Evolutionary conservation across 768 basidiomycete species (phyloP).

Genomic region (Candolleomyces aberdarensis): DNA sequence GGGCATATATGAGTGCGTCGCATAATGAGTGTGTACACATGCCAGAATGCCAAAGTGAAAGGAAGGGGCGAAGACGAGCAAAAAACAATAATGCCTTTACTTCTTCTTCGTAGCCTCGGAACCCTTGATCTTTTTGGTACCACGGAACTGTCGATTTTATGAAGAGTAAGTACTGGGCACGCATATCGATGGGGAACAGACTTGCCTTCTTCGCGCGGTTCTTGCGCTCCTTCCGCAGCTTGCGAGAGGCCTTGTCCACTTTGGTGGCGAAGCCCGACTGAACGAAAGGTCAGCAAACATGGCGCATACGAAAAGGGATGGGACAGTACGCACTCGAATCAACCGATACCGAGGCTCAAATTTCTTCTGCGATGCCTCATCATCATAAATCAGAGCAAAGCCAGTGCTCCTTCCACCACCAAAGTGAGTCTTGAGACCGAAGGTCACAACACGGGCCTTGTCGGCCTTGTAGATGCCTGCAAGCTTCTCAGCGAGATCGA

Average conservation of each 20-base stretch:
- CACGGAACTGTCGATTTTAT: constrained; percentile 65
- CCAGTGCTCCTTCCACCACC: constrained; percentile 98
- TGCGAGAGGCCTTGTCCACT: constrained; percentile 89
- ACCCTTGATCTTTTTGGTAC: constrained; percentile 94
- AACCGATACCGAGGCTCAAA: constrained; percentile 97
- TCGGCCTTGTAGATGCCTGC: constrained; percentile 91
- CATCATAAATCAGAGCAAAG: constrained; percentile 97
- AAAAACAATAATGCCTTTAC: constrained; percentile 37
- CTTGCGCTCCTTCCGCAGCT: constrained; percentile 99
- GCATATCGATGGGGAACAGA: not conserved
- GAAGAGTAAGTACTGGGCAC: constrained; percentile 9
- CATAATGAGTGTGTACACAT: constrained; percentile 10
- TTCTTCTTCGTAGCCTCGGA: constrained; percentile 92
- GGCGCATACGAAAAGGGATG: constrained; percentile 1
- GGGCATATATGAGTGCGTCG: constrained; percentile 5
- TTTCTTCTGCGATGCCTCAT: constrained; percentile 90
- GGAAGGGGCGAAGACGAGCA: constrained; percentile 3
- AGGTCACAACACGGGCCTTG: constrained; percentile 86
- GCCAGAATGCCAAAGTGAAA: constrained; percentile 10
- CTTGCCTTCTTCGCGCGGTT: constrained; percentile 97
- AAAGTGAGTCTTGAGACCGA: constrained; percentile 93
- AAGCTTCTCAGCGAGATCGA: constrained; percentile 90
- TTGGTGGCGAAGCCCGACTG: constrained; percentile 72
- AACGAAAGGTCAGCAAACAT: constrained; percentile 2
- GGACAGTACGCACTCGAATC: constrained; percentile 69